These are phyloP conservation scores for Arctium minus DNA, from an alignment of 129 eudicot genomes.

Conservation along the genomic window DNA sequence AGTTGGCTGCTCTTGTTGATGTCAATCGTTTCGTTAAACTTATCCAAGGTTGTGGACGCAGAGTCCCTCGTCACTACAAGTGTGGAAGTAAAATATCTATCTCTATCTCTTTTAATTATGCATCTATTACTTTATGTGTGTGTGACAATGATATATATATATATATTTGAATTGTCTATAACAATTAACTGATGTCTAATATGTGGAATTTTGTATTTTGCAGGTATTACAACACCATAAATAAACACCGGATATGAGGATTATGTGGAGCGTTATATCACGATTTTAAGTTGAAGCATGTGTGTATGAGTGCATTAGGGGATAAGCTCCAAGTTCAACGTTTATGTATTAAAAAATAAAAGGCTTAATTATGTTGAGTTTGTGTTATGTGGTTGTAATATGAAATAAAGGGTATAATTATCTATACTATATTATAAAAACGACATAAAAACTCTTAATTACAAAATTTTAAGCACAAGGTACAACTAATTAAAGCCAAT, in stretches of 20 bases:
- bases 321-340: neutral
- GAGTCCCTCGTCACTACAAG: conserved; percentile 49
- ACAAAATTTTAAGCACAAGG: too few species aligned
- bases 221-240: conserved; percentile 23
- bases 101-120: neutral
- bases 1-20: conserved; percentile 34
- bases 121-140: neutral
- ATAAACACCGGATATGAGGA: neutral
- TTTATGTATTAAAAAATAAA: neutral
- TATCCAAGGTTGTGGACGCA: conserved; percentile 52
- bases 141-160: neutral
- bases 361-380: neutral
- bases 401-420: neutral
- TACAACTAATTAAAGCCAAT: too few species aligned
- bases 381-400: neutral
- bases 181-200: neutral
- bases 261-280: too few species aligned
- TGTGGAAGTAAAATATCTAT: conserved; percentile 39
- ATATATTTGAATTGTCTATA: too few species aligned
- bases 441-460: too few species aligned
- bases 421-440: too few species aligned
- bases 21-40: conserved; percentile 26
- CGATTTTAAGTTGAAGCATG: neutral
- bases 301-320: neutral
- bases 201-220: neutral